These are phyloP conservation scores for Baudoinia panamericana DNA, from an alignment of 495 filamentous ascomycete species.

Conservation along the genomic window DNA sequence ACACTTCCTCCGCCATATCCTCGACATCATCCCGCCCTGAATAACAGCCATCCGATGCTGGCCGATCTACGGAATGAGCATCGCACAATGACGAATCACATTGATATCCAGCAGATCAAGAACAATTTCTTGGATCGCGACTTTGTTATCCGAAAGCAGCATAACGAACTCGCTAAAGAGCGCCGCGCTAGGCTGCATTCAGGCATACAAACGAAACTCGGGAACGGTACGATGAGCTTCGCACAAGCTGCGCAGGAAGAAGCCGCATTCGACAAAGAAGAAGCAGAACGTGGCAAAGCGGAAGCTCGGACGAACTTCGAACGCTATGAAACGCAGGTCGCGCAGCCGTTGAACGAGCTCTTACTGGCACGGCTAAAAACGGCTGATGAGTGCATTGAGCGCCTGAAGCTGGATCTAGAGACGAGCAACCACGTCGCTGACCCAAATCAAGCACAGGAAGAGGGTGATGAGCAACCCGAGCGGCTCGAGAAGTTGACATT, in stretches of 20 bases:
- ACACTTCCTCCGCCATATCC: constrained; percentile 90
- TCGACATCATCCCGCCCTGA: constrained; percentile 83
- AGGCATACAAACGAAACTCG: constrained; percentile 62
- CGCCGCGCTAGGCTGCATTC: constrained; percentile 38
- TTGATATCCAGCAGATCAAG: constrained; percentile 56
- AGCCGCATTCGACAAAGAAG: constrained; percentile 47
- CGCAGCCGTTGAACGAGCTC: constrained; percentile 64
- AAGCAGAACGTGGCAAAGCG: constrained; percentile 47
- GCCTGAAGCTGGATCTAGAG: constrained; percentile 49
- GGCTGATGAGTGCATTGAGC: constrained; percentile 51
- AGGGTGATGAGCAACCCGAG: constrained; percentile 90
- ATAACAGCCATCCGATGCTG: constrained; percentile 86
- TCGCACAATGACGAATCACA: constrained; percentile 61
- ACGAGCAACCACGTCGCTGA: constrained; percentile 56
- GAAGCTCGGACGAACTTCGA: constrained; percentile 62
- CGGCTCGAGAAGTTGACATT: constrained; percentile 85
- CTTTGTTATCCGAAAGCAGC: constrained; percentile 30
- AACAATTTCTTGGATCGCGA: constrained; percentile 36
- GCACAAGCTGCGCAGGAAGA: constrained; percentile 70
- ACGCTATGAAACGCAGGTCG: constrained; percentile 56
- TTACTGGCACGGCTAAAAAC: constrained; percentile 37
- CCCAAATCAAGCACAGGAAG: constrained; percentile 77
- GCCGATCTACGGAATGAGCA: constrained; percentile 62
- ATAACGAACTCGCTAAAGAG: constrained; percentile 36
- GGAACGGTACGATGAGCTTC: constrained; percentile 61